A percentile compares a stretch with the other conserved stretches of the same genome.
These are phyloP conservation scores for Murraya koenigii DNA, from an alignment of 345 rosid genomes.

Conservation along the genomic window DNA sequence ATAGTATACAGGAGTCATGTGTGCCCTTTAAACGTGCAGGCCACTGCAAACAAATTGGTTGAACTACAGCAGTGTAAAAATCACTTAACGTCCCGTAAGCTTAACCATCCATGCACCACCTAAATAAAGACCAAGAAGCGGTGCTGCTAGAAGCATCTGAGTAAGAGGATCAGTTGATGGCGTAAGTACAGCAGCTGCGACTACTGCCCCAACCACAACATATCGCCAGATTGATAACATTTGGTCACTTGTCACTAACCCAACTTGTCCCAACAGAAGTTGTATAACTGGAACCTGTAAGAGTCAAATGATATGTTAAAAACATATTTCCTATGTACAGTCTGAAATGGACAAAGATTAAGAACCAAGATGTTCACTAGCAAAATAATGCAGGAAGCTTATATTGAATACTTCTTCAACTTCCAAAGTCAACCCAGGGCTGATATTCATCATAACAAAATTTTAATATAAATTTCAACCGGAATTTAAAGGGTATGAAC, in stretches of 20 bases:
- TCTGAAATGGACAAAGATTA: background rate
- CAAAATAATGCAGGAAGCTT: background rate
- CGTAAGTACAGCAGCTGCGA: slow-evolving; percentile 90
- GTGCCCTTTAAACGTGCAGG: background rate
- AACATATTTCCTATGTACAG: background rate
- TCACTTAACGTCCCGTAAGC: slow-evolving; percentile 66
- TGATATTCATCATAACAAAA: background rate
- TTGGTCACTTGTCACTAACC: slow-evolving; percentile 82
- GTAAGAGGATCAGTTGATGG: slow-evolving; percentile 99
- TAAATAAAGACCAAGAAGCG: slow-evolving; percentile 87
- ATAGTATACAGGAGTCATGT: slow-evolving; percentile 6
- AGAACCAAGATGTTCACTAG: background rate
- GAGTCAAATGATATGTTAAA: background rate
- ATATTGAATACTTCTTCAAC: background rate
- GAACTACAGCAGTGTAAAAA: background rate
- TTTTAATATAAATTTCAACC: background rate
- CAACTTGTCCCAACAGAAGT: slow-evolving; percentile 85
- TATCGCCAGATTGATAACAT: slow-evolving; percentile 98
- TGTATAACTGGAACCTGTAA: slow-evolving; percentile 96
- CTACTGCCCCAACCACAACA: slow-evolving; percentile 89
- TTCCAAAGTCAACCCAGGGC: background rate
- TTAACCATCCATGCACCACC: slow-evolving; percentile 96
- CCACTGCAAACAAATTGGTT: background rate
- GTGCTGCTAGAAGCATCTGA: slow-evolving; percentile 84
- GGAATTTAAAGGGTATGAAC: background rate